Percentiles rank a stretch among this genome's conserved stretches.
These are phyloP conservation scores for Coccomyxa sp. DNA, from an alignment of 139 green algal genomes.

Conservation along the genomic window DNA sequence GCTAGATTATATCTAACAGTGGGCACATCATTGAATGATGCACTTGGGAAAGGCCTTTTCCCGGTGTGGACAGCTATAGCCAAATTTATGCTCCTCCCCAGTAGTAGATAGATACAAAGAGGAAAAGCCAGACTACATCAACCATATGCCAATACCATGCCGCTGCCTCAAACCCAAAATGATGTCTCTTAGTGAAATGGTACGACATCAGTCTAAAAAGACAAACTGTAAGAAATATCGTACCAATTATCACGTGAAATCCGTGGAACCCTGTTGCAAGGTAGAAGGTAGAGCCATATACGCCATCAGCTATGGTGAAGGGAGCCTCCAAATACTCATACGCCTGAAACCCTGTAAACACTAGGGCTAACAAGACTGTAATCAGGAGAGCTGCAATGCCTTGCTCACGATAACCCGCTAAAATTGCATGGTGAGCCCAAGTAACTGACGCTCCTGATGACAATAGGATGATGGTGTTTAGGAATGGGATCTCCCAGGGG, in stretches of 20 bases:
- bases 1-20: no score
- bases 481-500: slow-evolving; percentile 58
- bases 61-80: no score
- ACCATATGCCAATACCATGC: slow-evolving; percentile 65
- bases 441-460: slow-evolving; percentile 51
- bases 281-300: slow-evolving; percentile 64
- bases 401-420: slow-evolving; percentile 42
- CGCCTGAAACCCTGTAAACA: slow-evolving; percentile 60
- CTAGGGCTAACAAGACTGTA: slow-evolving; percentile 46
- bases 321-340: slow-evolving; percentile 59
- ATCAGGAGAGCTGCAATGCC: slow-evolving; percentile 31
- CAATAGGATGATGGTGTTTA: slow-evolving; percentile 61
- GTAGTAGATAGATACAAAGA: slow-evolving; percentile 61
- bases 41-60: no score
- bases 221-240: slow-evolving; percentile 48
- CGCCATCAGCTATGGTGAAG: slow-evolving; percentile 60
- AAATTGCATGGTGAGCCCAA: slow-evolving; percentile 61
- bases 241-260: slow-evolving; percentile 58
- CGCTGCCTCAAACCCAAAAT: slow-evolving; percentile 58
- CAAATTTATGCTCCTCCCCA: slow-evolving; percentile 38
- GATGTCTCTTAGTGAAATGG: slow-evolving; percentile 56
- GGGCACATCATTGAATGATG: no score
- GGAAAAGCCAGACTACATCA: slow-evolving; percentile 56
- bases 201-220: slow-evolving; percentile 32
- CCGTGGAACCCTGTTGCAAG: slow-evolving; percentile 58